Evolutionary conservation across 2,329 filamentous ascomycete species (phyloP).

Genomic region (Capronia americana): DNA sequence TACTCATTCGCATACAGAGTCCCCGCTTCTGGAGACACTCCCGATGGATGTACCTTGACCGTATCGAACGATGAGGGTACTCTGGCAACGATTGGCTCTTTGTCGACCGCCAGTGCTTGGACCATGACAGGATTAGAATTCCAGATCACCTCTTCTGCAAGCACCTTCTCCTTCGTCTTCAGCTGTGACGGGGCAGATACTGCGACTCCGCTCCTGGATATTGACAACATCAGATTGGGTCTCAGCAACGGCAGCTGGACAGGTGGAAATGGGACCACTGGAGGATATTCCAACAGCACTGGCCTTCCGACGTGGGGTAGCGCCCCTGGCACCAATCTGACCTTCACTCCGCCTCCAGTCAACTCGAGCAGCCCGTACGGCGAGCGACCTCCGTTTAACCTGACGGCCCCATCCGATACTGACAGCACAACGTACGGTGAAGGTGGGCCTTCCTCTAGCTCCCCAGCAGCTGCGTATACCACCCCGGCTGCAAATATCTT

Average conservation of each 20-base stretch:
- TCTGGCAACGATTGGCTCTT: slow-evolving; percentile 8
- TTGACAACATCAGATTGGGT: slow-evolving; percentile 85
- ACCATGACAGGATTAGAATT: slow-evolving; percentile 23
- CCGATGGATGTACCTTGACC: slow-evolving; percentile 19
- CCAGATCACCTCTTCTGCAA: slow-evolving; percentile 13
- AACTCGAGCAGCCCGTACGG: slow-evolving; percentile 15
- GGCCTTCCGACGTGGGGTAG: slow-evolving; percentile 10
- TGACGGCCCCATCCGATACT: background rate
- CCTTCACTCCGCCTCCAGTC: slow-evolving; percentile 4
- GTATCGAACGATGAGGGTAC: slow-evolving; percentile 21
- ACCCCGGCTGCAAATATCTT: background rate
- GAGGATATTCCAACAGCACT: slow-evolving; percentile 15
- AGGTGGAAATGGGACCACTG: slow-evolving; percentile 6
- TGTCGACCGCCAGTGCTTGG: slow-evolving; percentile 16
- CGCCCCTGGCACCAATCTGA: slow-evolving; percentile 10
- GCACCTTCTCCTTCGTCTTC: slow-evolving; percentile 21
- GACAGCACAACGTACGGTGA: background rate
- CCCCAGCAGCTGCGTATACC: background rate
- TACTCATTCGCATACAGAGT: slow-evolving; percentile 24
- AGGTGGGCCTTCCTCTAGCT: background rate
- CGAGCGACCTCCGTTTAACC: background rate
- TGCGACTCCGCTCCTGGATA: slow-evolving; percentile 42
- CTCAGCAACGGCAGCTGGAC: slow-evolving; percentile 78
- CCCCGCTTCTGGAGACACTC: slow-evolving; percentile 16
- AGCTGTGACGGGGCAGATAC: slow-evolving; percentile 20